phyloP scores from a whole-genome alignment of 2,329 filamentous ascomycete genomes.

The Penicillium rolfsii region DNA sequence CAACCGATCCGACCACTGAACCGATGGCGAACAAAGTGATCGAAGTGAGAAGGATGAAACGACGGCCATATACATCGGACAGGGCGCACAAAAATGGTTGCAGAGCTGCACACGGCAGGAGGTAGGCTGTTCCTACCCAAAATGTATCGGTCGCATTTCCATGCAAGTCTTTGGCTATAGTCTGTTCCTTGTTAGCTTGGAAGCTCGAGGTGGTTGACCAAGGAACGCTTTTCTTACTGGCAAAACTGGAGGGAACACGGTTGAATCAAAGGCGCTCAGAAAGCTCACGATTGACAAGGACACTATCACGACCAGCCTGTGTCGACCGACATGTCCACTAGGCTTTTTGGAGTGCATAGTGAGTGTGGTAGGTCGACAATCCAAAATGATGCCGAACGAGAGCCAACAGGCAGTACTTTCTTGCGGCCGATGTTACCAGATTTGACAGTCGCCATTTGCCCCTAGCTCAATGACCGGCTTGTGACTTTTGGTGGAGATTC shows the following conservation, averaged over 20 bases:
- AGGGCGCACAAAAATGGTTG: slow-evolving; percentile 11
- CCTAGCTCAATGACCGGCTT: slow-evolving; percentile 1
- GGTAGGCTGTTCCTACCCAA: slow-evolving; percentile 16
- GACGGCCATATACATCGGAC: slow-evolving; percentile 10
- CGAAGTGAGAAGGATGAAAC: neutral
- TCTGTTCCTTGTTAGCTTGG: neutral
- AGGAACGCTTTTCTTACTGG: neutral
- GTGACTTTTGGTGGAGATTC: neutral
- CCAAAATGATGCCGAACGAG: neutral
- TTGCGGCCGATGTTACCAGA: neutral
- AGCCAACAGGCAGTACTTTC: neutral
- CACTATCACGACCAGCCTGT: slow-evolving; percentile 5
- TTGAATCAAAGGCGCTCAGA: slow-evolving; percentile 7
- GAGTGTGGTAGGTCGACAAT: neutral
- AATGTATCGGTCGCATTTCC: slow-evolving; percentile 13
- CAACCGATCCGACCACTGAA: slow-evolving; percentile 13
- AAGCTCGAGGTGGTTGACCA: neutral
- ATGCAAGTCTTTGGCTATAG: slow-evolving; percentile 12
- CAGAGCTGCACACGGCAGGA: slow-evolving; percentile 11
- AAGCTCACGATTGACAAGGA: slow-evolving; percentile 7
- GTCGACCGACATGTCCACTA: slow-evolving; percentile 1
- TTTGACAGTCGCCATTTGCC: neutral
- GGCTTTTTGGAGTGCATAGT: neutral
- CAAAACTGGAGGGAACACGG: slow-evolving; percentile 5
- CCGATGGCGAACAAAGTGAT: slow-evolving; percentile 15